Evolutionary conservation across 2,329 filamentous ascomycete genomes (phyloP), one percentile per base, ranked within the genome.

Genomic region (Cadophora malorum): DNA sequence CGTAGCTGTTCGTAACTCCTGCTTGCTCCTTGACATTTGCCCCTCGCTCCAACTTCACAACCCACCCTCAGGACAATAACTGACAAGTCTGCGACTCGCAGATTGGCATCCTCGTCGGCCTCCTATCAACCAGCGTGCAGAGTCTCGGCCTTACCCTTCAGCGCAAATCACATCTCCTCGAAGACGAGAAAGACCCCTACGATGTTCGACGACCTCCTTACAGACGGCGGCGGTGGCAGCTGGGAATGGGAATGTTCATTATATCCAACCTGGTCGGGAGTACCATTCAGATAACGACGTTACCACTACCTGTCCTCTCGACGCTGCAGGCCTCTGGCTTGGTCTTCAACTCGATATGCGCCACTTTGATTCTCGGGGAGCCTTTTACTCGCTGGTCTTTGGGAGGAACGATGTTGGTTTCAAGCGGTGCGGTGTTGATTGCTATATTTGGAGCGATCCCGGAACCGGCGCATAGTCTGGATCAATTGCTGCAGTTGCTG

Each of bases 281-380:
- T 81, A 95, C 93, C 47, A 96, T 99, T 68, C 96, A 99, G 81
- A 98, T 99, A 78, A 97, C 96, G 35, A 97, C 95, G 0, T 85
- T 99, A 55, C 96, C 96, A 19, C 84, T 99, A 25, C 96, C 96
- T 23, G 94, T 99, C 6, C 87, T 99, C 41, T 98, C 95, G 66
- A 97, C 96, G 0, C 84, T 99, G 47, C 96, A 99, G 82, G 95
- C 95, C 21, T 97, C 95, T 3, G 96, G 96, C 55, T 86, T 99
- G 65, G 96, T 99, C 70, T 99, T 99, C 85, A 99, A 99, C 83
- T 97, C 95, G 67, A 93, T 98, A 79, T 97, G 96, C 84, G 96
- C 96, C 70, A 96, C 94, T 55, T 82, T 98, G 67, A 93, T 98
- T 76, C 86, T 99, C 59, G 90, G 91, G 76, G 95, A 99, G 80